Evolutionary conservation across 306 rosid species (phyloP), one percentile per base, ranked within the genome.

Genomic region (Fragaria nilgerrensis): DNA sequence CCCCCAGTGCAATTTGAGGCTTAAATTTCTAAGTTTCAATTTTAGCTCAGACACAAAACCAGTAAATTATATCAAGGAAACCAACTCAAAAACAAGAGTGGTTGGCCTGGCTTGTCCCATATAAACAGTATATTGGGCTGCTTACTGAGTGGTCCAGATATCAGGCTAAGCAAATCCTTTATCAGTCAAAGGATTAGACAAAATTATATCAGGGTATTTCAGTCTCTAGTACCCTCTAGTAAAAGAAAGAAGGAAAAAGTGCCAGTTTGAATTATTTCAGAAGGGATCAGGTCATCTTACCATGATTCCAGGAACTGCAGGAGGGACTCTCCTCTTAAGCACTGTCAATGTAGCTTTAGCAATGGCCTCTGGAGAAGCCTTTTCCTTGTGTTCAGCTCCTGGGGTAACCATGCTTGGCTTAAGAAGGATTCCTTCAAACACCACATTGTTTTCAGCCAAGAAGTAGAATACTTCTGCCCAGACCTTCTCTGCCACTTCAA

Each of bases 381-480:
- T 92, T 70, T 90, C 87, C 87, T 90, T 90, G 90, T 95, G 99
- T 66, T 92, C 99, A 19, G 99, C 99, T 6, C 99, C 97, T 0
- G 99, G 99, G 23, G 99, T 95, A 11, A 95, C 97, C 99, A 95
- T 95, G 89, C 99, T 95, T 34, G 99, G 99, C 87, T 95, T 95
- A 74, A 95, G 97, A 81, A 95, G 94, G 82, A 95, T 92, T 81
- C 99, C 99, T 88, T 95, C 99, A 4, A 95, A 92, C 65, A 82
- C 43, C 77, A 95, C 99, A 77, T 95, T 92, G 89, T 92, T 95
- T 86, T 95, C 78, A 25, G 99, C 97, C 91, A 95, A 86, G 86
- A 89, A 95, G 85, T 69, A 90, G 94, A 92, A 95, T 75, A 95
- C 99, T 85, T 92, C 97, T 2, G 97, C 74, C 99, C 99, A 95